A percentile compares a stretch with the other conserved stretches of the same genome.
Evolutionary conservation across 2,329 filamentous ascomycete genomes (phyloP).

Genomic region (Fusarium sp.): DNA sequence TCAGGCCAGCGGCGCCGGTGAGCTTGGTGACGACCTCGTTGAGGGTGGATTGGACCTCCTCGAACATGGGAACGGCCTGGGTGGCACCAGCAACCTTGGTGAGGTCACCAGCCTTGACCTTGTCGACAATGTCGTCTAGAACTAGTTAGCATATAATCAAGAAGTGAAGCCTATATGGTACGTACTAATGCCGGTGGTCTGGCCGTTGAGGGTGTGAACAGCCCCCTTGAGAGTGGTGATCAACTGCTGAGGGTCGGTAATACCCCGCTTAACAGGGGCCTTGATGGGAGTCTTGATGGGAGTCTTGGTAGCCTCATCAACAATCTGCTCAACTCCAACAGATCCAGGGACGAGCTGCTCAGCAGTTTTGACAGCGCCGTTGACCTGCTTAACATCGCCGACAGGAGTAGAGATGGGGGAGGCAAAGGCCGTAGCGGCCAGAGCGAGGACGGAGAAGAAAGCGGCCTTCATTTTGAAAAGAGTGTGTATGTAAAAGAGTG

Average conservation of each 20-base stretch:
- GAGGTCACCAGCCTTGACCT: conserved; percentile 42
- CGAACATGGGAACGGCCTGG: conserved; percentile 32
- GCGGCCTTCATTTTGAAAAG: conserved; percentile 42
- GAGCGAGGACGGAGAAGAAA: conserved; percentile 45
- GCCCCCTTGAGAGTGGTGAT: conserved; percentile 19
- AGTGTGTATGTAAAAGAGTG: not conserved
- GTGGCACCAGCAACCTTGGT: conserved; percentile 41
- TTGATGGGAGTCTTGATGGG: conserved; percentile 6
- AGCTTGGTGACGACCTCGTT: conserved; percentile 45
- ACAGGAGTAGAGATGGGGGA: conserved; percentile 31
- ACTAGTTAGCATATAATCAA: not conserved
- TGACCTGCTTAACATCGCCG: conserved; percentile 19
- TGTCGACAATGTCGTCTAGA: conserved; percentile 32
- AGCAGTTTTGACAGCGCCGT: not conserved
- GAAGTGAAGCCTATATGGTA: not conserved
- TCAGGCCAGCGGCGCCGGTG: conserved; percentile 39
- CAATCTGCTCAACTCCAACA: conserved; percentile 16
- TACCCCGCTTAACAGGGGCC: not conserved
- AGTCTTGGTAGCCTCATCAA: not conserved
- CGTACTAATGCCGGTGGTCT: conserved; percentile 28
- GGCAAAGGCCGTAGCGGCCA: conserved; percentile 43
- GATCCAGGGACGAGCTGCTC: conserved; percentile 7
- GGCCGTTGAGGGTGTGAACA: conserved; percentile 15
- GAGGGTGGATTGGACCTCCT: conserved; percentile 42
- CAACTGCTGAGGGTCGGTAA: conserved; percentile 15